These are phyloP conservation scores for Crucibulum parvulum DNA, from an alignment of 1,284 basidiomycete species.

Conservation along the genomic window DNA sequence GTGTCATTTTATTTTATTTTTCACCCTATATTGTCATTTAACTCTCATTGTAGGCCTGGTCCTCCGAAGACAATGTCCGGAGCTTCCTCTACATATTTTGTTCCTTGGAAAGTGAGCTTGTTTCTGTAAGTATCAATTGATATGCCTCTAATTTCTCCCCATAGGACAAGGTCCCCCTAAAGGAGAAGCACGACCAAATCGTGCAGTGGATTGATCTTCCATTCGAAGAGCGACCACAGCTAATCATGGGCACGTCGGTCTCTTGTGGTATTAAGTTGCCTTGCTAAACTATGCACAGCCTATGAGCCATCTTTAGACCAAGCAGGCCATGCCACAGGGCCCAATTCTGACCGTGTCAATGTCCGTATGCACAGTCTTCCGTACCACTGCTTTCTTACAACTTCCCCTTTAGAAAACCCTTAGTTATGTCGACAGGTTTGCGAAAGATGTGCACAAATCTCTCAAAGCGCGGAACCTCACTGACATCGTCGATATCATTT, in stretches of 20 bases:
- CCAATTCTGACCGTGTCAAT: conserved; percentile 75
- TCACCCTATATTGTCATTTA: background rate
- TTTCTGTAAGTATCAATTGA: background rate
- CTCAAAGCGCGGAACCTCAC: conserved; percentile 79
- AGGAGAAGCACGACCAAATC: conserved; percentile 78
- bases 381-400: background rate
- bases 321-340: conserved; percentile 83
- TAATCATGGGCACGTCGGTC: conserved; percentile 70
- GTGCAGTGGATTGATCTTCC: conserved; percentile 81
- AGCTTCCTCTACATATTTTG: conserved; percentile 72
- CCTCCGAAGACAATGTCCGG: conserved; percentile 76
- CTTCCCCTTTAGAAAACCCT: conserved; percentile 62
- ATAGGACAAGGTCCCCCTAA: conserved; percentile 67
- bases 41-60: conserved; percentile 67
- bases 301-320: conserved; percentile 84
- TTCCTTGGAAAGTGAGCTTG: conserved; percentile 73
- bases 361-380: conserved; percentile 45
- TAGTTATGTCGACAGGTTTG: conserved; percentile 75
- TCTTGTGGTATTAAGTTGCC: background rate
- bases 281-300: conserved; percentile 43
- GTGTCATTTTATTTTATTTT: conserved; percentile 26
- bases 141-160: conserved; percentile 1
- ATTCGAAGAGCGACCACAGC: conserved; percentile 71
- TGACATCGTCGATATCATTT: conserved; percentile 86
- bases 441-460: conserved; percentile 67